These are phyloP conservation scores for Bacterosira constricta DNA, from an alignment of 108 stramenopile species.

Conservation along the genomic window DNA sequence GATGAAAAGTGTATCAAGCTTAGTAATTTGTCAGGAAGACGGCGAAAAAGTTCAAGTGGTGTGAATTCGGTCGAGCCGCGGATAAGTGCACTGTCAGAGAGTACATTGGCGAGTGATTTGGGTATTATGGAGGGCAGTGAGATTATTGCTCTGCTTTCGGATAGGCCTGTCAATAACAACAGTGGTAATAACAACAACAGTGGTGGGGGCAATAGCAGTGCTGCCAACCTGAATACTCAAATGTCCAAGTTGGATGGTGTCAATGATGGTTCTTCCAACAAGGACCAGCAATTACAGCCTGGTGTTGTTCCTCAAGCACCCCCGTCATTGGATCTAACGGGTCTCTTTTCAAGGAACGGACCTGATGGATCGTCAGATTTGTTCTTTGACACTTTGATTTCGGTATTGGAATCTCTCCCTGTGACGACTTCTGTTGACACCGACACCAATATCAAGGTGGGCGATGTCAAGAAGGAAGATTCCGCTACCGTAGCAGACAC, in stretches of 20 bases:
- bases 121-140: constrained; percentile 80
- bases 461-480: constrained; percentile 22
- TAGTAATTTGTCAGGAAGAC: constrained; percentile 55
- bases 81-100: constrained; percentile 57
- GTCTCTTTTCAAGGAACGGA: constrained; percentile 60
- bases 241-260: constrained; percentile 3
- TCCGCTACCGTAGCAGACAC: constrained; percentile 30
- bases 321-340: constrained; percentile 57
- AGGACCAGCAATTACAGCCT: constrained; percentile 15
- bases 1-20: constrained; percentile 58
- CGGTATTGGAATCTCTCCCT: constrained; percentile 70
- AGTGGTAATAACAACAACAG: not conserved
- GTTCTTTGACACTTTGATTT: constrained; percentile 72
- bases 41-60: not conserved
- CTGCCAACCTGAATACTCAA: not conserved
- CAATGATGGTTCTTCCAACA: not conserved
- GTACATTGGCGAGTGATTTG: constrained; percentile 70
- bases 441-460: constrained; percentile 7
- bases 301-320: not conserved
- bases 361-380: constrained; percentile 57
- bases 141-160: constrained; percentile 70
- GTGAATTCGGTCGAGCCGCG: constrained; percentile 33
- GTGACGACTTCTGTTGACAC: not conserved
- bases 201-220: no score
- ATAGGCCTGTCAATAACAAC: constrained; percentile 38